phyloP scores from a whole-genome alignment of 306 rosid genomes.

The Malus sieversii region DNA sequence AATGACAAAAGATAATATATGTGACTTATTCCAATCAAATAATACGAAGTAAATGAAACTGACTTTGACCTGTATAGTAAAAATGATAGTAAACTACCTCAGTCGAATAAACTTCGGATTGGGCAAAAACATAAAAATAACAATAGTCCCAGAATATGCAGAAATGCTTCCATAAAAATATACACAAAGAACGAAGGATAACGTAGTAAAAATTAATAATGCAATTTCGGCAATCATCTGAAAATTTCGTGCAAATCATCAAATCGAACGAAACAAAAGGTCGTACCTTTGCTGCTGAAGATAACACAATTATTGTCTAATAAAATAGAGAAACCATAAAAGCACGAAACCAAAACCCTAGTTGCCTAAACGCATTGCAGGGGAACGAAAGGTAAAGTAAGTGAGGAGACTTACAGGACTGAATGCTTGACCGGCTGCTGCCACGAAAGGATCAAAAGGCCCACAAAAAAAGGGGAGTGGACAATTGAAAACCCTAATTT shows the following conservation, averaged over 20 bases:
- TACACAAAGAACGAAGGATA: neutral
- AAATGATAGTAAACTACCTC: neutral
- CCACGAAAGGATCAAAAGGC: neutral
- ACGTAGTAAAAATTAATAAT: too few relatives aligned
- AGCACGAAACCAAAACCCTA: neutral
- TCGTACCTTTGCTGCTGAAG: too few relatives aligned
- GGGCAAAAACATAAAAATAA: neutral
- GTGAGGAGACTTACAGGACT: constrained; percentile 41
- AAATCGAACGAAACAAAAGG: neutral
- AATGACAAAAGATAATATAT: neutral
- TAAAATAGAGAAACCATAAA: neutral
- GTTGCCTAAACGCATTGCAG: neutral
- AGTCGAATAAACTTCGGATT: neutral
- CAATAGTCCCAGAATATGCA: neutral
- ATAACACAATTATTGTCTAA: neutral
- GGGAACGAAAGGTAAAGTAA: neutral
- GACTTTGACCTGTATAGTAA: neutral
- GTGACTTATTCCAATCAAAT: neutral
- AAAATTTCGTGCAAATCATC: neutral
- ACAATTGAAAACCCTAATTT: constrained; percentile 67
- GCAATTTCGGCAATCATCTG: neutral
- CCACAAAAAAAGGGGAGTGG: neutral
- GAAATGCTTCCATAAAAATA: neutral
- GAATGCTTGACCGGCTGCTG: constrained; percentile 17
- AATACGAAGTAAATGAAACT: neutral